Evolutionary conservation across 2,329 filamentous ascomycete genomes (phyloP), one percentile per base, ranked within the genome.

Genomic region (Calonectria pauciramosa): DNA sequence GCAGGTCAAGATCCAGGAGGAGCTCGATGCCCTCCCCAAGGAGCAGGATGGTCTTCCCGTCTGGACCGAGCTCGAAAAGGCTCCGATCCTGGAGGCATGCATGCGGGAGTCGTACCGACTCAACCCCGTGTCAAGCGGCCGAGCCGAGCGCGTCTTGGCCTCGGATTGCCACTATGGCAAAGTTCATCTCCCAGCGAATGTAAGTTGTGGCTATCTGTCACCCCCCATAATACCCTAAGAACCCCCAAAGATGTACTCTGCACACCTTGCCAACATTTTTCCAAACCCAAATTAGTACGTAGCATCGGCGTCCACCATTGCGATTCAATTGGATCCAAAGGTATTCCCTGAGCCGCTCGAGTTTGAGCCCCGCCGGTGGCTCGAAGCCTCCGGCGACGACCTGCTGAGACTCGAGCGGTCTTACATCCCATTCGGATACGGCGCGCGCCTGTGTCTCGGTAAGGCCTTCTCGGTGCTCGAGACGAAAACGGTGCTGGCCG

Each of bases 251-350:
- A 54, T 54, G n/a, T 54, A 52, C n/a, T 38, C 44, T 54, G 47
- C 44, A 67, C 47, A 67, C n/a, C 47, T 52, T 67, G 47, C 44
- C 49, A 67, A 67, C 64, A 38, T 67, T 67, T 52, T 52, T 67
- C 47, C 47, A 54, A 34, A 54, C 49, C 64, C 32, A 67, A 54
- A 51, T 52, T 67, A 67, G 64, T 52, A 51, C 34, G 34, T 67
- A 52, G 64, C 64, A 32, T 67, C 64, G 47, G 64, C 64, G 34
- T 67, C 64, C 47, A 67, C 64, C 44, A 67, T 67, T 67, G 64
- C 64, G 30, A 51, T 67, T 8, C 64, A 67, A 36, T 36, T 67
- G 47, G 64, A 67, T 52, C 64, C 64, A 28, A 52, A 36, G 34
- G 47, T 52, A 41, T 67, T 54, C 44, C 64, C 47, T 20, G 64